Percentiles rank a stretch among this genome's conserved stretches.
Evolutionary conservation across 129 eudicot genomes (phyloP).

Genomic region (Pseudognaphalium luteoalbum): DNA sequence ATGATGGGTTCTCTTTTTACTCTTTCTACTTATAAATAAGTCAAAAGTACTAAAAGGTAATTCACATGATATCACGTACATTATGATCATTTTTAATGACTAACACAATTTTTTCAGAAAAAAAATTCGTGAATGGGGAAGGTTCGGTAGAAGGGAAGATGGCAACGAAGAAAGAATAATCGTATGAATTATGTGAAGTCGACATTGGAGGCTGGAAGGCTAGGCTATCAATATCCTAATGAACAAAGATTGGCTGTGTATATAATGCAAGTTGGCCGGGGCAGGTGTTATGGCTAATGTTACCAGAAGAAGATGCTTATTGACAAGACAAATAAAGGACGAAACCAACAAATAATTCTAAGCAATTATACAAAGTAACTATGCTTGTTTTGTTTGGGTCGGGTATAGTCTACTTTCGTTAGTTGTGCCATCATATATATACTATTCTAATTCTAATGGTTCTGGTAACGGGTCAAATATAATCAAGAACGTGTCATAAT

Average conservation of each 20-base stretch:
- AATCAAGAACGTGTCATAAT: neutral
- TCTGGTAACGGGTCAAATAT: neutral
- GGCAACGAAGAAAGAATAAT: neutral
- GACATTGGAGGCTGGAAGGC: neutral
- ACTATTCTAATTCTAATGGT: too few species aligned
- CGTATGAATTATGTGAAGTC: slow-evolving; percentile 13
- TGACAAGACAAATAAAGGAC: slow-evolving; percentile 23
- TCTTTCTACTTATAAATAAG: slow-evolving; percentile 9
- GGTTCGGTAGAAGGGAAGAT: slow-evolving; percentile 3
- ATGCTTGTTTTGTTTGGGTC: neutral
- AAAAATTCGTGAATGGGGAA: neutral
- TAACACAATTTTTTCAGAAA: neutral
- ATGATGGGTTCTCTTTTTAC: slow-evolving; percentile 16
- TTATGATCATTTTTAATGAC: slow-evolving; percentile 1
- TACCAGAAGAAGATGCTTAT: slow-evolving; percentile 14
- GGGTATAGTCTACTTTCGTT: neutral
- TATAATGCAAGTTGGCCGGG: slow-evolving; percentile 22
- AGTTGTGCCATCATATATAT: too few species aligned
- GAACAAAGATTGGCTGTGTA: neutral
- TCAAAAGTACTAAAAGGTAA: slow-evolving; percentile 22
- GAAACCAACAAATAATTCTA: slow-evolving; percentile 23
- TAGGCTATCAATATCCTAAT: neutral
- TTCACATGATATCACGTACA: slow-evolving; percentile 12
- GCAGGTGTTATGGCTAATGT: slow-evolving; percentile 18
- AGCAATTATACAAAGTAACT: slow-evolving; percentile 6